Percentiles rank a stretch among this genome's conserved stretches.
Evolutionary conservation across 139 green algal species (phyloP).

Genomic region (Chlamydomonas sp.): DNA sequence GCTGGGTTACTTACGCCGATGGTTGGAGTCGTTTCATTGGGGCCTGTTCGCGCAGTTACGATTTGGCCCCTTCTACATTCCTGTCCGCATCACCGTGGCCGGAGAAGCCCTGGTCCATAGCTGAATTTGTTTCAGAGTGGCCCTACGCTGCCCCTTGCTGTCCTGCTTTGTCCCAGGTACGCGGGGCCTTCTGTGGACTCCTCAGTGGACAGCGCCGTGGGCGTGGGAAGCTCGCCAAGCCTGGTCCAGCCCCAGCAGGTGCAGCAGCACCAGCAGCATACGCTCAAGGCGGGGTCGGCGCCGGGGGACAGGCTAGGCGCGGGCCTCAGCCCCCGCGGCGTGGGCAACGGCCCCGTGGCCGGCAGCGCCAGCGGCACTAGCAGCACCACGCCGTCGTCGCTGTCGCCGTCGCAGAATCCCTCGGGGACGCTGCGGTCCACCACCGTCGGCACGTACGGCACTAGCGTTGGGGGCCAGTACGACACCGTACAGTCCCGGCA

Average conservation of each 20-base stretch:
- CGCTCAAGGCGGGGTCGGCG: too few species aligned
- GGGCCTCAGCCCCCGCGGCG: not conserved
- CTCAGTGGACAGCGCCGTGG: not conserved
- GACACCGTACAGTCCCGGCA: slow-evolving; percentile 26
- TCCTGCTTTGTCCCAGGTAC: too few species aligned
- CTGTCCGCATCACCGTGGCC: too few species aligned
- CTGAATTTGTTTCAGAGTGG: too few species aligned
- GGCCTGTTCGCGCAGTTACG: too few species aligned
- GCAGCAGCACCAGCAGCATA: not conserved
- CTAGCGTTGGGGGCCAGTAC: not conserved
- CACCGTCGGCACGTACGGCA: not conserved
- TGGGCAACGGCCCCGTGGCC: not conserved
- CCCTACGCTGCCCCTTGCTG: too few species aligned
- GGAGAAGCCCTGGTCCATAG: too few species aligned
- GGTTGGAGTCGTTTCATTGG: too few species aligned
- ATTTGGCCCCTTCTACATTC: too few species aligned
- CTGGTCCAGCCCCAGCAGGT: not conserved
- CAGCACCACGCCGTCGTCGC: slow-evolving; percentile 1
- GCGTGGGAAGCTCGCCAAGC: not conserved
- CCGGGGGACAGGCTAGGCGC: too few species aligned
- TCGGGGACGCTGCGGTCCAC: slow-evolving; percentile 2
- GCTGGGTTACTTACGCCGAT: too few species aligned
- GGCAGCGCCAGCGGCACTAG: not conserved
- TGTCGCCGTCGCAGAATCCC: not conserved
- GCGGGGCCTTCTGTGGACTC: too few species aligned